These are phyloP conservation scores for Candida glaebosa DNA, from an alignment of 805 yeast genomes.

Conservation along the genomic window DNA sequence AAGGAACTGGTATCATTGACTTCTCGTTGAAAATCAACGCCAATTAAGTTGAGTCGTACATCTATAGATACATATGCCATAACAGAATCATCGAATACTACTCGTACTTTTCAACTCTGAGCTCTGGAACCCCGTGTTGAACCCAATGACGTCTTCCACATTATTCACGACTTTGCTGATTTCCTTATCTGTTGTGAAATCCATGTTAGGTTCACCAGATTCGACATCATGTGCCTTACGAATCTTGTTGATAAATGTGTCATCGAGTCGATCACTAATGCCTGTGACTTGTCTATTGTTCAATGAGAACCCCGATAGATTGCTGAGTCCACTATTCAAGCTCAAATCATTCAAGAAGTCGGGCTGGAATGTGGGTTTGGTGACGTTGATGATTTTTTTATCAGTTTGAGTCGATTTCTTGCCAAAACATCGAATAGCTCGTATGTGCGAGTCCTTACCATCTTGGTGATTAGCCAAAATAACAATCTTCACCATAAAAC, in stretches of 20 bases:
- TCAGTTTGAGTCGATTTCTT: slow-evolving; percentile 18
- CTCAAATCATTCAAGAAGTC: slow-evolving; percentile 22
- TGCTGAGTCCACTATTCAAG: slow-evolving; percentile 21
- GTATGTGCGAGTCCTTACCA: slow-evolving; percentile 91
- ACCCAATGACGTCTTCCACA: slow-evolving; percentile 38
- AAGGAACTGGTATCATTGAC: slow-evolving; percentile 81
- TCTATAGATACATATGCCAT: not conserved
- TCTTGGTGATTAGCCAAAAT: slow-evolving; percentile 82
- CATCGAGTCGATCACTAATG: slow-evolving; percentile 2
- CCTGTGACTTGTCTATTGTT: slow-evolving; percentile 15
- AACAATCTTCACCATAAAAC: slow-evolving; percentile 61
- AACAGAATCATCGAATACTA: slow-evolving; percentile 28
- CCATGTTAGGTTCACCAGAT: not conserved
- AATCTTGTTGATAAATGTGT: not conserved
- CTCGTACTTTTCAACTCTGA: slow-evolving; percentile 34
- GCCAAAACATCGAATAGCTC: slow-evolving; percentile 63
- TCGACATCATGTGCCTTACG: slow-evolving; percentile 1
- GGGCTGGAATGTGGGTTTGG: slow-evolving; percentile 7
- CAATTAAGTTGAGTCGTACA: slow-evolving; percentile 3
- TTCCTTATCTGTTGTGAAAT: slow-evolving; percentile 6
- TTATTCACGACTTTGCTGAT: slow-evolving; percentile 23
- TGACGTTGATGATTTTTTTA: slow-evolving; percentile 3
- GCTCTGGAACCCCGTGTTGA: slow-evolving; percentile 41
- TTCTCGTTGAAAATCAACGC: slow-evolving; percentile 69
- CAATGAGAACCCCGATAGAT: slow-evolving; percentile 28